phyloP scores from a whole-genome alignment of 108 stramenopile genomes.

The Hondaea fermentalgiana region DNA sequence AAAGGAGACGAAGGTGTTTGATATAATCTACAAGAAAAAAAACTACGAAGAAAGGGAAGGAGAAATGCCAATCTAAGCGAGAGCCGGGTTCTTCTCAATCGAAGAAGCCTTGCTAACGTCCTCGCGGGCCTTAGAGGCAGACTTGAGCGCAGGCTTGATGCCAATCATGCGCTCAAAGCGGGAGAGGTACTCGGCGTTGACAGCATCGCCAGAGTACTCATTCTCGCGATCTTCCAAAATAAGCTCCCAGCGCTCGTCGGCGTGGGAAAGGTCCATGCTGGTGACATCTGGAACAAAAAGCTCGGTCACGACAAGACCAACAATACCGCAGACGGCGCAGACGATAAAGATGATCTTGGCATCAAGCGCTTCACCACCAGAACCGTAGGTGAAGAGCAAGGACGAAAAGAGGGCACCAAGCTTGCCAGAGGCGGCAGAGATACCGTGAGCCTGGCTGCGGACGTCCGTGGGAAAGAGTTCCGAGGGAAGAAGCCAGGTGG shows the following conservation, averaged over 20 bases:
- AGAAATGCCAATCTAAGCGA: too few species aligned
- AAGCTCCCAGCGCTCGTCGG: background rate
- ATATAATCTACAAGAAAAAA: too few species aligned
- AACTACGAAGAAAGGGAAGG: too few species aligned
- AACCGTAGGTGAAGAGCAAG: constrained; percentile 12
- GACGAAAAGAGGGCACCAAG: constrained; percentile 25
- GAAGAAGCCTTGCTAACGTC: background rate
- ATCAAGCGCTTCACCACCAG: background rate
- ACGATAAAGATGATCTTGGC: background rate
- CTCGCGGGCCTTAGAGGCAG: background rate
- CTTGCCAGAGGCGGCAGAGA: constrained; percentile 54
- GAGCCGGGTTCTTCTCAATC: too few species aligned
- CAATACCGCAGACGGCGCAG: background rate
- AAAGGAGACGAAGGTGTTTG: too few species aligned
- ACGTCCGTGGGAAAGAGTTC: constrained; percentile 48
- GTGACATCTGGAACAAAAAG: background rate
- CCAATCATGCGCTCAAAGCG: background rate
- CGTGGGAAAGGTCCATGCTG: background rate
- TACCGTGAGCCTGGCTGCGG: constrained; percentile 42
- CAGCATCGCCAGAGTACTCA: background rate
- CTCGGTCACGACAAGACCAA: background rate
- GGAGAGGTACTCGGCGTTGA: background rate
- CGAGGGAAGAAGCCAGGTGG: constrained; percentile 55
- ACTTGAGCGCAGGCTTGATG: background rate
- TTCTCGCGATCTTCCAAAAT: background rate